Conservation (phyloP, 2,329 filamentous ascomycete genomes). For the Plenodomus biglobosus region DNA sequence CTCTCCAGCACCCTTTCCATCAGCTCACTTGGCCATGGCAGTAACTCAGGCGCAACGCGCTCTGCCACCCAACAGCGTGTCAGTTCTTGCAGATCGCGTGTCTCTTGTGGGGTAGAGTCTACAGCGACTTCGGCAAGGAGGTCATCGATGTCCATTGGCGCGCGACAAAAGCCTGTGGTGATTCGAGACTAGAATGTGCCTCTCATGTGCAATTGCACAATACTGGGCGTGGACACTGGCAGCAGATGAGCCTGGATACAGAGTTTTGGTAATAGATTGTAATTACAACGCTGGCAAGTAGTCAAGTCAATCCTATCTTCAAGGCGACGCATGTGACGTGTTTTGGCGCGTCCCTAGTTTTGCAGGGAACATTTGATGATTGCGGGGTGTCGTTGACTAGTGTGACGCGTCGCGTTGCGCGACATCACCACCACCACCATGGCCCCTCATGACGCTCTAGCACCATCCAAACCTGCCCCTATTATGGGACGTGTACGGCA, state of each 20-base stretch:
- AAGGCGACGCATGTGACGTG: not conserved
- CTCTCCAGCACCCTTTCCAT: conserved; percentile 78
- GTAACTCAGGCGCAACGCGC: conserved; percentile 82
- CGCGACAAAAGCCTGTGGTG: not conserved
- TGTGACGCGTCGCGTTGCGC: not conserved
- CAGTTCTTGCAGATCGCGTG: conserved; percentile 79
- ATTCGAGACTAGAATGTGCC: not conserved
- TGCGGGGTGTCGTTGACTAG: not conserved
- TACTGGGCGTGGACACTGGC: not conserved
- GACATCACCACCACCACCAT: too few relatives aligned
- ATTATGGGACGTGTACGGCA: too few relatives aligned
- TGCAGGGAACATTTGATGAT: not conserved
- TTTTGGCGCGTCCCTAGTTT: not conserved
- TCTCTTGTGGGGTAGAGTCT: conserved; percentile 56
- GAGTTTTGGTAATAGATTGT: not conserved
- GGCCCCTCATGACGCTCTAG: too few relatives aligned
- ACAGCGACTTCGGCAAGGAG: conserved; percentile 54
- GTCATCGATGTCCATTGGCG: conserved; percentile 53
- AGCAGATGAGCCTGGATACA: not conserved
- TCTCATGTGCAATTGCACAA: not conserved
- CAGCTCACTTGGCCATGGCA: conserved; percentile 73
- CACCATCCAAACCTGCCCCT: too few relatives aligned
- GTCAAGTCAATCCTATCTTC: not conserved
- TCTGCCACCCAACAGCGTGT: conserved; percentile 94
- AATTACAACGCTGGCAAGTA: not conserved